phyloP scores from a whole-genome alignment of 2,329 filamentous ascomycete genomes.

The Metarhizium guizhouense region DNA sequence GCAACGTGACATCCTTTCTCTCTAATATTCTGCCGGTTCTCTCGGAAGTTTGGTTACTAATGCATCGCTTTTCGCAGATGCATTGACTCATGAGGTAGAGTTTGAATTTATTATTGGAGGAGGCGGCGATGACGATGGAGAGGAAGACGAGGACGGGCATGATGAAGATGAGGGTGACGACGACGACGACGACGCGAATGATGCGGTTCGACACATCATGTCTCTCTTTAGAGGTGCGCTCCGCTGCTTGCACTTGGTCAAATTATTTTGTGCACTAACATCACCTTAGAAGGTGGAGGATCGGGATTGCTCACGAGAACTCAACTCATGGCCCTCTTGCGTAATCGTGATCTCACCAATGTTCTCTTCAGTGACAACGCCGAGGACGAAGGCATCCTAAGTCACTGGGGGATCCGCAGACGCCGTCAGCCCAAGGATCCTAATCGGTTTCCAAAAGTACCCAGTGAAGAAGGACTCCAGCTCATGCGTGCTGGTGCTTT shows the following conservation, averaged over 20 bases:
- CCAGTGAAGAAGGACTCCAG: constrained; percentile 64
- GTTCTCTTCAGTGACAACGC: constrained; percentile 27
- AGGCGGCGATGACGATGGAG: constrained; percentile 14
- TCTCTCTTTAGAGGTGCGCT: constrained; percentile 21
- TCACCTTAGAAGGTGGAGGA: constrained; percentile 14
- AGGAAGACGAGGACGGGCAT: constrained; percentile 15
- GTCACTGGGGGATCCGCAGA: constrained; percentile 37
- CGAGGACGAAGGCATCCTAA: constrained; percentile 23
- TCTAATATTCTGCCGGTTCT: neutral
- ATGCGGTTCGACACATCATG: constrained; percentile 27
- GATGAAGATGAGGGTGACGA: constrained; percentile 16
- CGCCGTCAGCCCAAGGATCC: constrained; percentile 34
- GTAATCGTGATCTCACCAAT: constrained; percentile 27
- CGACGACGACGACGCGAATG: constrained; percentile 13
- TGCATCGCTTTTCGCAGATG: constrained; percentile 5
- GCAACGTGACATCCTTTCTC: neutral
- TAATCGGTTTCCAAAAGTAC: constrained; percentile 69
- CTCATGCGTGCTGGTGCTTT: constrained; percentile 80
- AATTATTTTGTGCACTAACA: neutral
- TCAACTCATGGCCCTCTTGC: constrained; percentile 32
- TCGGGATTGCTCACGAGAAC: constrained; percentile 22
- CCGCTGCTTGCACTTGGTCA: neutral
- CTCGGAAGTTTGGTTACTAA: neutral
- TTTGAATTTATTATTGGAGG: constrained; percentile 14
- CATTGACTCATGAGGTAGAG: constrained; percentile 9